Evolutionary conservation across 2,329 filamentous ascomycete genomes (phyloP).

Genomic region (Colletotrichum horii): DNA sequence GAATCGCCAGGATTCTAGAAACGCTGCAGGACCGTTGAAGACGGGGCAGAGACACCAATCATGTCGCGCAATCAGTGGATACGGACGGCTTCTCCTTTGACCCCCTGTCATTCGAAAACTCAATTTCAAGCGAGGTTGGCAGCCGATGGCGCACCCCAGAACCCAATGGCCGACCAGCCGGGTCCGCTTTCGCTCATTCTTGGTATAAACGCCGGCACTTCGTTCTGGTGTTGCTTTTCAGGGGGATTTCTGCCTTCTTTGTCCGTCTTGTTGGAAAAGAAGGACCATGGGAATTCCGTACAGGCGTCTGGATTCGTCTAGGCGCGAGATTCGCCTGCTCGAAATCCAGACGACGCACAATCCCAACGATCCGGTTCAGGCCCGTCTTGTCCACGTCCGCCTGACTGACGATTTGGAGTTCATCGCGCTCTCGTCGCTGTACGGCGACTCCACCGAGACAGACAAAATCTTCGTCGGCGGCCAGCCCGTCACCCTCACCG

Average conservation of each 20-base stretch:
- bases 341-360: constrained; percentile 33
- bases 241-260: background rate
- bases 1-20: background rate
- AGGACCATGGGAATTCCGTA: constrained; percentile 10
- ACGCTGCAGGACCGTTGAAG: background rate
- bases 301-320: constrained; percentile 25
- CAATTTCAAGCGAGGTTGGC: background rate
- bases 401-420: constrained; percentile 31
- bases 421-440: constrained; percentile 34
- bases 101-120: background rate
- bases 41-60: background rate
- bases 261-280: background rate
- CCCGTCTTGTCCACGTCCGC: constrained; percentile 34
- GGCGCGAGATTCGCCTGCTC: constrained; percentile 35
- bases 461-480: constrained; percentile 35
- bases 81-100: background rate
- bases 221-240: background rate
- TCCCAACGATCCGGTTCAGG: constrained; percentile 33
- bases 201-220: constrained; percentile 21
- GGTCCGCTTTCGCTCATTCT: constrained; percentile 15
- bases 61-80: background rate
- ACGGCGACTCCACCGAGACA: constrained; percentile 30
- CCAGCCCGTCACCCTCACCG: constrained; percentile 28
- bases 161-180: background rate
- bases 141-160: background rate